A percentile compares a stretch with the other conserved stretches of the same genome.
phyloP scores from a whole-genome alignment of 768 basidiomycete species.

The Aureoboletus auriporus region DNA sequence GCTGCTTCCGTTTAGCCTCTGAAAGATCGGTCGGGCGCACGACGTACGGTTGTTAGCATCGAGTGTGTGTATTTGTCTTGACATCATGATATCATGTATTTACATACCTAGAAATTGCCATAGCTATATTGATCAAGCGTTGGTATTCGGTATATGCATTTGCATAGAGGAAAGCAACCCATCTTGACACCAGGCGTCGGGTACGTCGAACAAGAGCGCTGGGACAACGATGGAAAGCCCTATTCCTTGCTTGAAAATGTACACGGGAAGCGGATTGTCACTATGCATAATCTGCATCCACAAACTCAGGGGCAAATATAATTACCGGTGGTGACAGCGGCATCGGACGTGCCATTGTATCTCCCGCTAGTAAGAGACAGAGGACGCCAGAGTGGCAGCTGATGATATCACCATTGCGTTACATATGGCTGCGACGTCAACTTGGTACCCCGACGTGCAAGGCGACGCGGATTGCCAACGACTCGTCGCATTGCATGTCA shows the following conservation, averaged over 20 bases:
- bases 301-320: slow-evolving; percentile 5
- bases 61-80: neutral
- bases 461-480: slow-evolving; percentile 38
- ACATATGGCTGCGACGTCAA: slow-evolving; percentile 35
- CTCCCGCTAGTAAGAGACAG: slow-evolving; percentile 51
- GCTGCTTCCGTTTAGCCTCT: slow-evolving; percentile 27
- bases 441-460: slow-evolving; percentile 41
- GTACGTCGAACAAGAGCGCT: slow-evolving; percentile 40
- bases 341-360: slow-evolving; percentile 52
- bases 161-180: slow-evolving; percentile 27
- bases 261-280: slow-evolving; percentile 47
- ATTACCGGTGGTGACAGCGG: slow-evolving; percentile 41
- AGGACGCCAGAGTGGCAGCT: slow-evolving; percentile 51
- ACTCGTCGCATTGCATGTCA: slow-evolving; percentile 45
- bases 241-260: slow-evolving; percentile 39
- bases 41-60: no score
- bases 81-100: neutral
- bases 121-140: no score
- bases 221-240: slow-evolving; percentile 51
- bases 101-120: no score
- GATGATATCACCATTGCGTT: slow-evolving; percentile 40
- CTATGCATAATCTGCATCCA: neutral
- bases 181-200: slow-evolving; percentile 37
- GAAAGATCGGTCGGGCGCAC: neutral
- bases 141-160: no score